Evolutionary conservation across 2,329 filamentous ascomycete genomes (phyloP), one percentile per base, ranked within the genome.

Genomic region (Harringtonia lauricola): DNA sequence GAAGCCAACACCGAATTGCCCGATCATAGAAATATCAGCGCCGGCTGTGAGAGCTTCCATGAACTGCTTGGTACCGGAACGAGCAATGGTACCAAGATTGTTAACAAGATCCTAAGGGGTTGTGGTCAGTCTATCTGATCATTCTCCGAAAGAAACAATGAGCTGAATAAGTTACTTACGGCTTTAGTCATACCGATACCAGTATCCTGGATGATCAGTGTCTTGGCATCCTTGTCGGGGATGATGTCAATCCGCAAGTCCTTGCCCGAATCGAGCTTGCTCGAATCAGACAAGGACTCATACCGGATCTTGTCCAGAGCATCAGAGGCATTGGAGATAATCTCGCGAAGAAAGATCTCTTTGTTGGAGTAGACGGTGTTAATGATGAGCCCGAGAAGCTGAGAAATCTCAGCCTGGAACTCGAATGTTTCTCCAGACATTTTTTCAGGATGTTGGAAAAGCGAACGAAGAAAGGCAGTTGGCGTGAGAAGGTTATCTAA

Each of bases 291-390:
- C 59, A 98, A 80, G 56, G 92, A 80, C 79, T 95, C 87, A 79
- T 98, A 98, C 68, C 92, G 84, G 69, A 98, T 94, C 85, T 98
- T 98, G 84, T 98, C 92, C 59, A 98, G 80, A 49, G 92, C 92
- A 83, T 98, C 92, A 61, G 90, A 96, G 64, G 84, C 83, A 74
- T 98, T 98, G 73, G 92, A 96, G 63, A 98, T 86, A 59, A 98
- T 66, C 74, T 98, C 92, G 83, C 92, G 78, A 61, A 98, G 74
- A 83, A 98, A 98, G 66, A 98, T 96, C 74, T 96, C 92, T 80
- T 98, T 98, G 84, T 98, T 98, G 59, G 89, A 95, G 80, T 96
- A 98, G 75, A 98, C 92, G 56, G 92, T 96, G 86, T 98, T 98
- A 81, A 98, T 98, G 73, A 98, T 98, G 67, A 98, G 86, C 58